Base-by-base conservation (phyloP, 345 rosid species). In the Gossypium arboreum region DNA sequence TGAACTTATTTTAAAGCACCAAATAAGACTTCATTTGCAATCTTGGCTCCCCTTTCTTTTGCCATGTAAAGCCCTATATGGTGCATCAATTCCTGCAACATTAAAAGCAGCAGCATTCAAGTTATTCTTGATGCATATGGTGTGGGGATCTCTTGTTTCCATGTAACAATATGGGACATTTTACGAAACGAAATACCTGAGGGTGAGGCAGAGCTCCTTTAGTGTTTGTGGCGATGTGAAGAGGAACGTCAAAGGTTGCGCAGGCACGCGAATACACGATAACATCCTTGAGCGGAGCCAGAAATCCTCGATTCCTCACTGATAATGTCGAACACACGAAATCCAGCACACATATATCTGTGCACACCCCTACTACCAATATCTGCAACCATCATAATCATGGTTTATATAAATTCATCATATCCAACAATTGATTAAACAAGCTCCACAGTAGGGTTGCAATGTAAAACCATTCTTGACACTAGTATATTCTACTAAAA, bases 341-440 rank as follows among this genome's bases (percentile, higher is more conserved):
- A 81, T 90, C 92, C 86, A 88, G 79, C 56, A 88, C 89, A 20
- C 91, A 90, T 39, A 86, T 64, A 67, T 85, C 94, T 25, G 89
- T 86, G 82, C 94, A 90, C 47, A 88, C 82, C 62, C 88, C 92
- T 9, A 79, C 85, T 50, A 85, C 92, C 77, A 88, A 34, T 18
- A 90, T 45, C 94, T 90, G 41, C 71, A 16, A 82, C 74, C 65
- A 76, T 27, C n/a, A 22, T 29, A 22, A 77, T 52, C 57, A 51
- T 69, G 4, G 57, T 50, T 68, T 25, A 22, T 13, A 48, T 8
- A 13, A 34, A 68, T 52, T 43, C n/a, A 4, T 18, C 29, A 0
- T 12, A 20, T 45, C n/a, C 54, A 66, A 44, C 54, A 12, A 44
- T 20, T 58, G 51, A 47, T 18, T 1, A 59, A 59, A 59, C 27